phyloP scores from a whole-genome alignment of 1,284 basidiomycete species.

The Phenoliferia sp. region DNA sequence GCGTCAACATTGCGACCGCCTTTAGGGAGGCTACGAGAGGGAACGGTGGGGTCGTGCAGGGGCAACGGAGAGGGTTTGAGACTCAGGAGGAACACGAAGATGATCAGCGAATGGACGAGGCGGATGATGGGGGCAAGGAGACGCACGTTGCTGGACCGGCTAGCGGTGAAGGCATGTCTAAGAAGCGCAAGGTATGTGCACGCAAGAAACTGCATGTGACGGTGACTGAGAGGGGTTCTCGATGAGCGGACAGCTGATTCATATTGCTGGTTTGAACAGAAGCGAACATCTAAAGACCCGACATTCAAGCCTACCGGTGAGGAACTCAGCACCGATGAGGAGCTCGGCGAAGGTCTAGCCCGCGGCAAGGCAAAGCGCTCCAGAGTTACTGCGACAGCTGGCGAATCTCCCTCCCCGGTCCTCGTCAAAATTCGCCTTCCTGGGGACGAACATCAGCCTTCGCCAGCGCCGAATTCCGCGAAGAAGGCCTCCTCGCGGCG shows the following conservation, averaged over 20 bases:
- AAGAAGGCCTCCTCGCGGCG: slow-evolving; percentile 10
- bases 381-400: no score
- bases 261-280: slow-evolving; percentile 9
- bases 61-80: background rate
- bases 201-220: no score
- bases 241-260: no score
- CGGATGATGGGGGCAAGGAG: background rate
- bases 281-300: slow-evolving; percentile 15
- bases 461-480: background rate
- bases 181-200: slow-evolving; percentile 29
- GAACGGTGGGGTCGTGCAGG: slow-evolving; percentile 5
- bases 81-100: slow-evolving; percentile 1
- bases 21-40: slow-evolving; percentile 47
- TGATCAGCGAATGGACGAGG: background rate
- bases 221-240: background rate
- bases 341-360: slow-evolving; percentile 8
- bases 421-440: background rate
- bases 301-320: slow-evolving; percentile 1
- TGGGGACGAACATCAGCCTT: background rate
- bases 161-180: slow-evolving; percentile 9
- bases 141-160: background rate
- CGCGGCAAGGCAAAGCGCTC: slow-evolving; percentile 6
- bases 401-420: background rate
- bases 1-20: slow-evolving; percentile 74
- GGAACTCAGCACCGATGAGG: slow-evolving; percentile 18